Evolutionary conservation across 2,329 filamentous ascomycete genomes (phyloP).

Genomic region (Penicillium aurantiogriseum): DNA sequence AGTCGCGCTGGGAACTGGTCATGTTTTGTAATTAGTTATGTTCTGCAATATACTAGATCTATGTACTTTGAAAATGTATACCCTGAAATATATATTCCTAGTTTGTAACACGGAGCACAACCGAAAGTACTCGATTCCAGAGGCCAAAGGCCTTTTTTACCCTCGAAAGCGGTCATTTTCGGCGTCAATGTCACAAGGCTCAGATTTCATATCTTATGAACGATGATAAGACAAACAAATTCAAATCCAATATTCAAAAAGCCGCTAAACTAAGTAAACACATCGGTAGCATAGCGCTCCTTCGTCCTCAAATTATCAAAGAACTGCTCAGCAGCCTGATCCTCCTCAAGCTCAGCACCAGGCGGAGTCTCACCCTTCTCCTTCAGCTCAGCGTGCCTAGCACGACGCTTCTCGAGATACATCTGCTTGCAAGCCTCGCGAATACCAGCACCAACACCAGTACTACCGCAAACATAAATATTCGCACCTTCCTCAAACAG

Average conservation of each 20-base stretch:
- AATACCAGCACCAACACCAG: conserved; percentile 51
- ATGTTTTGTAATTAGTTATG: too few species aligned
- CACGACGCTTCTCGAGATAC: conserved; percentile 26
- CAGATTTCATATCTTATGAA: not conserved
- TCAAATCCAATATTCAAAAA: not conserved
- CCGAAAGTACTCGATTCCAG: not conserved
- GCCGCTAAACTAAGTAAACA: conserved; percentile 46
- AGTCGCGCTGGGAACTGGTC: too few species aligned
- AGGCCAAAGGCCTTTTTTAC: not conserved
- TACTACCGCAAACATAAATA: conserved; percentile 65
- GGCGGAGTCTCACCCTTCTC: conserved; percentile 38
- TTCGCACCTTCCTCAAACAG: conserved; percentile 53
- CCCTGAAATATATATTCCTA: too few species aligned
- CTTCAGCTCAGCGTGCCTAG: conserved; percentile 37
- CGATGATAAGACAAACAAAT: not conserved
- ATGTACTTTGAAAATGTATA: too few species aligned
- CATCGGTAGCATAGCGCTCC: conserved; percentile 59
- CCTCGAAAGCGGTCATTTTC: not conserved
- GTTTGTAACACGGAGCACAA: too few species aligned
- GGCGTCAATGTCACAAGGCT: not conserved
- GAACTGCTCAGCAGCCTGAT: conserved; percentile 30
- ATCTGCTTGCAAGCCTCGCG: conserved; percentile 42
- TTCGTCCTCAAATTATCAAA: conserved; percentile 41
- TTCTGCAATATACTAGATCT: too few species aligned
- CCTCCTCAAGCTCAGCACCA: conserved; percentile 24